Conservation (phyloP, 352 stramenopile genomes). For the Phytopythium mirpurense region DNA sequence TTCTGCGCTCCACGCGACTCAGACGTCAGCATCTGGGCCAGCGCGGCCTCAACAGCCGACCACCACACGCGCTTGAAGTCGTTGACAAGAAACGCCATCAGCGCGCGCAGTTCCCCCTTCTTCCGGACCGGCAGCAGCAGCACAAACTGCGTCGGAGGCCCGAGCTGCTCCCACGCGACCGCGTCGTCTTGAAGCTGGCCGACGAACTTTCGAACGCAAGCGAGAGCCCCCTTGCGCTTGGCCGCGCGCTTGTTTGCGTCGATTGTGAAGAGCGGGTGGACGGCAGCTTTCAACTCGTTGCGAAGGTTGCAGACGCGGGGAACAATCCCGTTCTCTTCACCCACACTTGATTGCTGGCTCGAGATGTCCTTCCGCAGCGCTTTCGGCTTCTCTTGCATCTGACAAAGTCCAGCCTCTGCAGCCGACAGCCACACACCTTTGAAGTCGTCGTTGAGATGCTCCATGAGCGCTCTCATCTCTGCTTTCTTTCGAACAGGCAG, state of each 20-base stretch:
- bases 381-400: too few relatives aligned
- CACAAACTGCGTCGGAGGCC: conserved; percentile 20
- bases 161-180: conserved; percentile 18
- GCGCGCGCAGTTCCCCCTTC: conserved; percentile 26
- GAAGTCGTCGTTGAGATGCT: too few relatives aligned
- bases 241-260: conserved; percentile 18
- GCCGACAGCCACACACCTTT: too few relatives aligned
- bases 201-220: conserved; percentile 17
- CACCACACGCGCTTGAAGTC: conserved; percentile 20
- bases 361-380: too few relatives aligned
- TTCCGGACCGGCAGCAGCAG: conserved; percentile 25
- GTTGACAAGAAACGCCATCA: conserved; percentile 17
- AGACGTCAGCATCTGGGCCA: conserved; percentile 4
- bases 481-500: too few relatives aligned
- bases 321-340: too few relatives aligned
- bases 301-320: too few relatives aligned
- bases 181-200: conserved; percentile 16
- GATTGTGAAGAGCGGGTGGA: conserved; percentile 22
- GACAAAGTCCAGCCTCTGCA: too few relatives aligned
- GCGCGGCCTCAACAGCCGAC: conserved; percentile 13
- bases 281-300: too few relatives aligned
- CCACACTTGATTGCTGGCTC: too few relatives aligned
- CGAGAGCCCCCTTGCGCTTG: conserved; percentile 17
- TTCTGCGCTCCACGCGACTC: background rate
- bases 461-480: too few relatives aligned